A percentile compares a stretch with the other conserved stretches of the same genome.
Conservation (phyloP, 1,284 basidiomycete species). For the Pseudomicrostroma phylloplanum region DNA sequence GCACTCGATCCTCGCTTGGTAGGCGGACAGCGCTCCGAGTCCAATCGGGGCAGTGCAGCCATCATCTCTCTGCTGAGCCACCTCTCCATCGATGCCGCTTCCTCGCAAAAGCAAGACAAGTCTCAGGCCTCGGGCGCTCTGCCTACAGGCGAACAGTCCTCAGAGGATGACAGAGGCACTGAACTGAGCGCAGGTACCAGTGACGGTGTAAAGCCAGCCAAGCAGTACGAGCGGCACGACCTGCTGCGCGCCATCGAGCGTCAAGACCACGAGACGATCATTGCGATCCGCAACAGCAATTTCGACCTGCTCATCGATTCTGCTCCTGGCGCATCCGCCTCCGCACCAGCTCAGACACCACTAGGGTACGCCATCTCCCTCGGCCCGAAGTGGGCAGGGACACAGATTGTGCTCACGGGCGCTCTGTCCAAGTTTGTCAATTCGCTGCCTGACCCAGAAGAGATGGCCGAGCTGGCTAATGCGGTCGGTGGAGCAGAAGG, state of each 20-base stretch:
- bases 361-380: conserved; percentile 33
- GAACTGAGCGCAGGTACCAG: too few species aligned
- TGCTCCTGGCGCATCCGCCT: conserved; percentile 10
- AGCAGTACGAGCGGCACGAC: conserved; percentile 40
- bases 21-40: conserved; percentile 22
- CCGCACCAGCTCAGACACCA: conserved; percentile 10
- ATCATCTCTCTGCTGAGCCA: conserved; percentile 27
- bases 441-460: conserved; percentile 40
- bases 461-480: conserved; percentile 11
- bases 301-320: conserved; percentile 44
- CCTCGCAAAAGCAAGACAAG: background rate
- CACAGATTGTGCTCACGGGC: conserved; percentile 38
- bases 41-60: conserved; percentile 25
- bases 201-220: background rate
- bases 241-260: conserved; percentile 45
- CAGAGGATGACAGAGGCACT: too few species aligned
- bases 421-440: conserved; percentile 46
- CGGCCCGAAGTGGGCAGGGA: conserved; percentile 35
- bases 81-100: conserved; percentile 10
- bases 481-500: conserved; percentile 8
- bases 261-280: conserved; percentile 41
- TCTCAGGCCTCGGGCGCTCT: too few species aligned
- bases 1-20: conserved; percentile 33
- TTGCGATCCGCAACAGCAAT: conserved; percentile 39
- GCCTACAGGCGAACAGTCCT: too few species aligned